Evolutionary conservation across 805 yeast genomes (phyloP).

Genomic region (Candida anglica): DNA sequence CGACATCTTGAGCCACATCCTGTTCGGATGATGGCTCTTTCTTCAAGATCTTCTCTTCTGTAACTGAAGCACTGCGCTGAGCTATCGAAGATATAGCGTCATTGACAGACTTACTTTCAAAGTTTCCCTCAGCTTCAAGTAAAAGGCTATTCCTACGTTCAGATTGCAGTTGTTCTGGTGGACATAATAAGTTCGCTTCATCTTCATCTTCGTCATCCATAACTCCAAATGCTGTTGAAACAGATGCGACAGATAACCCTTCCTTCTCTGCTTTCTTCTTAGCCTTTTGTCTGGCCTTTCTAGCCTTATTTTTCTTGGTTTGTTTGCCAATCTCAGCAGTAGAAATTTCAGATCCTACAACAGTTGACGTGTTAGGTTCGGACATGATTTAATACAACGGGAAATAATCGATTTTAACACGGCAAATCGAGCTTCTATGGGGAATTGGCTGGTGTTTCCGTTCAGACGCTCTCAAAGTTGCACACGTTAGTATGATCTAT

Average conservation of each 20-base stretch:
- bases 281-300: conserved; percentile 3
- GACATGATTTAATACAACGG: conserved; percentile 1
- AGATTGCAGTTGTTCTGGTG: conserved; percentile 1
- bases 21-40: no score
- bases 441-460: no score
- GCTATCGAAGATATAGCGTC: conserved; percentile 1
- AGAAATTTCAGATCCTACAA: background rate
- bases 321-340: conserved; percentile 2
- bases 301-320: conserved; percentile 3
- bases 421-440: no score
- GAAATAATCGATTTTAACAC: no score
- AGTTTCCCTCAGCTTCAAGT: background rate
- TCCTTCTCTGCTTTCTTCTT: conserved; percentile 1
- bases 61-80: background rate
- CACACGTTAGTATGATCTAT: no score
- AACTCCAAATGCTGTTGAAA: no score
- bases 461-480: no score
- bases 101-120: background rate
- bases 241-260: background rate
- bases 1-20: no score
- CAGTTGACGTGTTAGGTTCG: conserved; percentile 2
- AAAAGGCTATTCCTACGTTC: conserved; percentile 1
- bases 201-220: no score
- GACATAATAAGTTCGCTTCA: no score
- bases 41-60: background rate